Conservation (phyloP, 2,329 filamentous ascomycete species). For the Arthrobotrys pseudoclavata region DNA sequence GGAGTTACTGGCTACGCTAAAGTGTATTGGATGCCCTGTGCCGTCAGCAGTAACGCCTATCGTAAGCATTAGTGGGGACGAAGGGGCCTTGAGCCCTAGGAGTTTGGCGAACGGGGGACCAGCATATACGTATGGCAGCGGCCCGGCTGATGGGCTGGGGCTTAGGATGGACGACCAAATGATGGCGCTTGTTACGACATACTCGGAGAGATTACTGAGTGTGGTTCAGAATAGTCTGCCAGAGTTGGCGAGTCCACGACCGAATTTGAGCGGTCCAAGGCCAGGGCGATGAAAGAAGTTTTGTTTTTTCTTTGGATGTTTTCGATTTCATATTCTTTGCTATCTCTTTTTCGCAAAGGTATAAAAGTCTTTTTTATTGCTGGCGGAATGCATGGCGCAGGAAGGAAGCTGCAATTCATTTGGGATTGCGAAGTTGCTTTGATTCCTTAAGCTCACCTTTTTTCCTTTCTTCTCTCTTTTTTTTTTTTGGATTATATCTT, state of each 20-base stretch:
- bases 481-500: background rate
- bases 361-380: constrained; percentile 19
- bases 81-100: constrained; percentile 33
- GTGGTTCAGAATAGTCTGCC: constrained; percentile 52
- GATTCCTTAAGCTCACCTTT: background rate
- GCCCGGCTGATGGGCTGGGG: constrained; percentile 33
- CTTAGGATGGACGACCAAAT: constrained; percentile 57
- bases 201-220: constrained; percentile 54
- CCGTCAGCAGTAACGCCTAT: constrained; percentile 26
- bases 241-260: constrained; percentile 40
- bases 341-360: constrained; percentile 2
- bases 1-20: constrained; percentile 49
- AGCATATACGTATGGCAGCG: constrained; percentile 9
- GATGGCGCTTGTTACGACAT: constrained; percentile 54
- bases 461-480: background rate
- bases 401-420: background rate
- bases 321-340: constrained; percentile 23
- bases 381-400: background rate
- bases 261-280: constrained; percentile 40
- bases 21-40: constrained; percentile 46
- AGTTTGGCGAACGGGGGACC: constrained; percentile 17
- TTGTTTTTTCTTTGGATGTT: constrained; percentile 16
- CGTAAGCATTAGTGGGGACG: constrained; percentile 47
- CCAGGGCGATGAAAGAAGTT: constrained; percentile 29
- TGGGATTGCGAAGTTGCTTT: background rate